Percentiles rank a stretch among this genome's conserved stretches.
These are phyloP conservation scores for Coniochaeta sp. DNA, from an alignment of 2,329 filamentous ascomycete genomes.

Conservation along the genomic window DNA sequence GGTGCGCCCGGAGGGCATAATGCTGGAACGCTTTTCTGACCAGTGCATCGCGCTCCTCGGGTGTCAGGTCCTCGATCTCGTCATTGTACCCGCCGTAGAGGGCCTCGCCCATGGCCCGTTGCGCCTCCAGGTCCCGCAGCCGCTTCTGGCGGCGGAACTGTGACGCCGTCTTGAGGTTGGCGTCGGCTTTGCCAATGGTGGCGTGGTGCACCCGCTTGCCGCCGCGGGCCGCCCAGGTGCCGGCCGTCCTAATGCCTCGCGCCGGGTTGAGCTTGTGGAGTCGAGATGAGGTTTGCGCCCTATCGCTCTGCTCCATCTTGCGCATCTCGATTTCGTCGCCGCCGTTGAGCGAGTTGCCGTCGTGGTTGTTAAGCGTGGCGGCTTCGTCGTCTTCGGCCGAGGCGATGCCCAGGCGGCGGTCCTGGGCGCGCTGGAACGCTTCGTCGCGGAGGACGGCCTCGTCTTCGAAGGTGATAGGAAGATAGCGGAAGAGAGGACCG, in stretches of 20 bases:
- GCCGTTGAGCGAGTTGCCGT: conserved; percentile 5
- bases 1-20: conserved; percentile 72
- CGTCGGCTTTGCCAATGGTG: conserved; percentile 33
- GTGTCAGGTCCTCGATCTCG: conserved; percentile 89
- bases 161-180: conserved; percentile 33
- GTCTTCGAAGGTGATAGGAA: conserved; percentile 93
- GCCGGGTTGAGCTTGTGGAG: conserved; percentile 29
- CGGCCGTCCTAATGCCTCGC: conserved; percentile 39
- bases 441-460: conserved; percentile 88
- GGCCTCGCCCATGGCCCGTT: conserved; percentile 67
- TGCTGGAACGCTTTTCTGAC: conserved; percentile 88
- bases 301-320: conserved; percentile 16
- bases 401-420: conserved; percentile 58
- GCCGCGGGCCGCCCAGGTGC: conserved; percentile 40
- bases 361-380: conserved; percentile 16
- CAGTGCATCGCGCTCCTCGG: conserved; percentile 78
- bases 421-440: conserved; percentile 76
- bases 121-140: conserved; percentile 61
- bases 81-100: conserved; percentile 85
- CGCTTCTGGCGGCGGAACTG: conserved; percentile 42
- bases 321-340: conserved; percentile 29
- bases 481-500: conserved; percentile 74
- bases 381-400: conserved; percentile 37
- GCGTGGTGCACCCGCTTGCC: conserved; percentile 41
- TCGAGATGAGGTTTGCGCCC: conserved; percentile 12